Percentiles rank a stretch among this genome's conserved stretches.
Conservation (phyloP, 1,284 basidiomycete genomes). For the Pterula multifida region DNA sequence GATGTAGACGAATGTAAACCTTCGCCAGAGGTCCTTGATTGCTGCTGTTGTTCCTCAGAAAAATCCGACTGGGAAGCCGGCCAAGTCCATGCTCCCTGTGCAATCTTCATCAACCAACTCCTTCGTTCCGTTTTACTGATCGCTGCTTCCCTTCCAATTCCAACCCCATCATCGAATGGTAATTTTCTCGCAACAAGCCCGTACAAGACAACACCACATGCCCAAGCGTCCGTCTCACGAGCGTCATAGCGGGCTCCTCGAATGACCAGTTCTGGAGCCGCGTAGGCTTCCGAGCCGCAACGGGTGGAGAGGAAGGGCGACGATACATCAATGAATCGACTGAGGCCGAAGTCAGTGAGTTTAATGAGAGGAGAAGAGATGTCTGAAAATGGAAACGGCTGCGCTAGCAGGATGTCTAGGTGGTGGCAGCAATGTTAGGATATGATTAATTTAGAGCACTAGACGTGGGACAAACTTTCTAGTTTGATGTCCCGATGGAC, state of each 20-base stretch:
- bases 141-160: constrained; percentile 20
- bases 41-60: constrained; percentile 6
- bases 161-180: constrained; percentile 45
- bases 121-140: constrained; percentile 23
- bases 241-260: constrained; percentile 62
- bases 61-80: constrained; percentile 21
- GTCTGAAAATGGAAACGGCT: constrained; percentile 23
- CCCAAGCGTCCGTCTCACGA: constrained; percentile 83
- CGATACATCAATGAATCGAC: constrained; percentile 69
- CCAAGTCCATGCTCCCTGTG: constrained; percentile 68
- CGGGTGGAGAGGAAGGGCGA: constrained; percentile 71
- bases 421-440: constrained; percentile 4
- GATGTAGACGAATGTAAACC: constrained; percentile 9
- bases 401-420: constrained; percentile 41
- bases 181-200: constrained; percentile 56
- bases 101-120: constrained; percentile 63
- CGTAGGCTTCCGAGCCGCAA: constrained; percentile 87
- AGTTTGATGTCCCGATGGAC: constrained; percentile 93
- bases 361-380: constrained; percentile 57
- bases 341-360: constrained; percentile 85
- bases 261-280: constrained; percentile 84
- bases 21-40: too few relatives aligned
- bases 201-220: constrained; percentile 76
- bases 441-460: neutral
- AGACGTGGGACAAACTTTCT: constrained; percentile 56